Evolutionary conservation across 176 grass and related monocot genomes (phyloP).

Genomic region (Guadua angustifolia): DNA sequence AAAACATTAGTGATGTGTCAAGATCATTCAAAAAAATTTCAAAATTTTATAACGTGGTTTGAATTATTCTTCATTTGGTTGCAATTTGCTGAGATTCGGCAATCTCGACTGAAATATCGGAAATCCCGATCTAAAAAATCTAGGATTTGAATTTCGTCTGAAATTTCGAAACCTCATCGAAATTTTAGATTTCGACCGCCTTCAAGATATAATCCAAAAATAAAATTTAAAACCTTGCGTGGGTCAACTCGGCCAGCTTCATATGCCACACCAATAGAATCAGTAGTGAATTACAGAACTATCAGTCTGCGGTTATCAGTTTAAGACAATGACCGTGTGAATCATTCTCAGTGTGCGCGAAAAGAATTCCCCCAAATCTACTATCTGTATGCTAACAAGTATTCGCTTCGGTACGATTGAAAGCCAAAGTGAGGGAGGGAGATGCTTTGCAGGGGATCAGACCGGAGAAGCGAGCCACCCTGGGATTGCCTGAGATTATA

Average conservation of each 20-base stretch:
- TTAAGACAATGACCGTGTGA: conserved; percentile 29
- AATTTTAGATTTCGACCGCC: no score
- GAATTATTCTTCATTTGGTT: no score
- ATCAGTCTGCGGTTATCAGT: conserved; percentile 23
- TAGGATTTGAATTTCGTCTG: no score
- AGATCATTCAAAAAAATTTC: no score
- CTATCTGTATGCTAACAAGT: background rate
- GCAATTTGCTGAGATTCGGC: no score
- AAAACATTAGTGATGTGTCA: no score
- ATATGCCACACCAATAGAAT: background rate
- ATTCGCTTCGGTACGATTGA: conserved; percentile 54
- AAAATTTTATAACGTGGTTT: no score
- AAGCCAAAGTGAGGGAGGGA: background rate
- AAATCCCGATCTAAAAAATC: no score
- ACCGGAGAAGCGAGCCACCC: background rate
- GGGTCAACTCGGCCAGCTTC: background rate
- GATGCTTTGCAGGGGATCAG: conserved; percentile 39
- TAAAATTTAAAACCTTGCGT: no score
- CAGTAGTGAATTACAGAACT: background rate
- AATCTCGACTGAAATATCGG: no score
- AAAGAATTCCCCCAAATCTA: conserved; percentile 45
- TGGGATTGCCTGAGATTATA: conserved; percentile 17
- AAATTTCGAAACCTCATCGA: no score
- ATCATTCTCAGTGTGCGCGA: background rate
- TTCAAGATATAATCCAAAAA: no score